These are phyloP conservation scores for Cryptococcus wingfieldii DNA, from an alignment of 1,284 basidiomycete genomes.

Conservation along the genomic window DNA sequence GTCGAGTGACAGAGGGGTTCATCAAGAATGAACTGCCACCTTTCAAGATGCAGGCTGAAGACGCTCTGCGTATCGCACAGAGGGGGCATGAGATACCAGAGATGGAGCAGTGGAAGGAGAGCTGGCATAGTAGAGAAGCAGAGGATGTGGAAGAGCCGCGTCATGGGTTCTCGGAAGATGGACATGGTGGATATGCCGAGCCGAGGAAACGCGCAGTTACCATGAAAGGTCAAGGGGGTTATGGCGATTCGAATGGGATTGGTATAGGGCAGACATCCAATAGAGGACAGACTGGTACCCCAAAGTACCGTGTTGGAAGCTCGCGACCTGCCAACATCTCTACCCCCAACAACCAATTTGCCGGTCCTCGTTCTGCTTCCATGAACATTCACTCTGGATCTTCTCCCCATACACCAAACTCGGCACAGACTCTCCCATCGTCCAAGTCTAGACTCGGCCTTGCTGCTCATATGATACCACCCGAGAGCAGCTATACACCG, in stretches of 20 bases:
- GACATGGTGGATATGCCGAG: background rate
- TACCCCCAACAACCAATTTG: background rate
- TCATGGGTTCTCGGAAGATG: background rate
- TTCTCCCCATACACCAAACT: constrained; percentile 1
- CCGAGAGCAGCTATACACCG: constrained; percentile 39
- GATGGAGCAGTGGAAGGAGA: background rate
- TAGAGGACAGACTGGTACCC: background rate
- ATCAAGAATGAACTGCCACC: constrained; percentile 38
- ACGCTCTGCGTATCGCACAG: constrained; percentile 29
- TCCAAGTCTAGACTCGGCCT: constrained; percentile 27
- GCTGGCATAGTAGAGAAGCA: background rate
- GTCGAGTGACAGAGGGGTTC: constrained; percentile 19
- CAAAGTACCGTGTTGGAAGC: constrained; percentile 3
- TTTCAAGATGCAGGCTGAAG: constrained; percentile 24
- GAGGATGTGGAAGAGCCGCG: background rate
- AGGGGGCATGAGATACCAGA: constrained; percentile 16
- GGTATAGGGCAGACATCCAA: background rate
- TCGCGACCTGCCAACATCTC: constrained; percentile 1
- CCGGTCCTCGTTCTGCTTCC: constrained; percentile 24
- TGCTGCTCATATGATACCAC: constrained; percentile 43
- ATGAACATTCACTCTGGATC: constrained; percentile 17
- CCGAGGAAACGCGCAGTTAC: constrained; percentile 10
- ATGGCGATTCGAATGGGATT: background rate
- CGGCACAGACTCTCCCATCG: constrained; percentile 1
- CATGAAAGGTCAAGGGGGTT: constrained; percentile 2